Conservation (phyloP, 495 filamentous ascomycete genomes). For the Pyrenula massariospora region DNA sequence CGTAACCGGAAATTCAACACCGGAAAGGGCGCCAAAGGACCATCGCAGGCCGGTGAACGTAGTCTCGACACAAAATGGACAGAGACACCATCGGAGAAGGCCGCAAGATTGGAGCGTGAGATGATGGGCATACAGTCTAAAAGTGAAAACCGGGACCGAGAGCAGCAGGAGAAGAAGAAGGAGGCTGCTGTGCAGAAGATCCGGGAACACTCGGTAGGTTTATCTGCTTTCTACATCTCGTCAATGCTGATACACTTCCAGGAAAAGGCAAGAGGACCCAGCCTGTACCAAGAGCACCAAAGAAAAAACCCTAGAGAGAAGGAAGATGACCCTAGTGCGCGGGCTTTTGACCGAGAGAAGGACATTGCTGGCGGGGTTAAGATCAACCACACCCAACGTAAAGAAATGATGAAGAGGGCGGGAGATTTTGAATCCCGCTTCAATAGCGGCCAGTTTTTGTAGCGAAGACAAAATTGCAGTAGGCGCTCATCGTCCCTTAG, state of each 20-base stretch:
- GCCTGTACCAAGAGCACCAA: constrained; percentile 53
- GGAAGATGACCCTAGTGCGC: constrained; percentile 82
- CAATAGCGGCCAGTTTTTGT: constrained; percentile 65
- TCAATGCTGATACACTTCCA: constrained; percentile 12
- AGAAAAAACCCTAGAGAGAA: constrained; percentile 34
- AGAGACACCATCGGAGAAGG: constrained; percentile 83
- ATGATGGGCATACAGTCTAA: constrained; percentile 57
- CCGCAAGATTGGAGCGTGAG: constrained; percentile 66
- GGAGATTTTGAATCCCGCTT: constrained; percentile 78
- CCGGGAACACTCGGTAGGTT: constrained; percentile 43
- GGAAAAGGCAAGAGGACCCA: constrained; percentile 50
- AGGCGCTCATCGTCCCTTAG: too few species aligned
- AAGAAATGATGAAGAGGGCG: constrained; percentile 69
- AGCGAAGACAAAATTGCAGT: constrained; percentile 1
- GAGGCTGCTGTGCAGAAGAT: constrained; percentile 40
- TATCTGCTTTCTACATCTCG: background rate
- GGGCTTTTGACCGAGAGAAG: constrained; percentile 88
- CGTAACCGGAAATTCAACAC: constrained; percentile 75
- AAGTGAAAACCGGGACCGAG: constrained; percentile 6
- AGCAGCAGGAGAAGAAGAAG: constrained; percentile 13
- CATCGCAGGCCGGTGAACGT: constrained; percentile 21
- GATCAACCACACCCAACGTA: constrained; percentile 62
- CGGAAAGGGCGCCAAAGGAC: constrained; percentile 45
- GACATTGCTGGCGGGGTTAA: constrained; percentile 72
- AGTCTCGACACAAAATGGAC: constrained; percentile 61